Conservation (phyloP, 345 rosid species). For the Jatropha curcas region DNA sequence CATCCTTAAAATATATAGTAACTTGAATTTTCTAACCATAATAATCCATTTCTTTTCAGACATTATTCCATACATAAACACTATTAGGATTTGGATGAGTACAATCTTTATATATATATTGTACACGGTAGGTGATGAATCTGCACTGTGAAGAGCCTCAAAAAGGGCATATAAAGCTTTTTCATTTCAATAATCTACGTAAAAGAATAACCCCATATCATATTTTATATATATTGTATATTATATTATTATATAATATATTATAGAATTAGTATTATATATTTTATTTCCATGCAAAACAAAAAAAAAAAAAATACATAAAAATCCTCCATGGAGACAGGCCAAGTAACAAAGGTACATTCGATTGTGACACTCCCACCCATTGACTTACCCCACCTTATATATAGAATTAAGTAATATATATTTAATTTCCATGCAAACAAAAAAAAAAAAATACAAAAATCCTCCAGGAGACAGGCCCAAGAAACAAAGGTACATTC, state of each 20-base stretch:
- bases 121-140: background rate
- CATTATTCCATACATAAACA: background rate
- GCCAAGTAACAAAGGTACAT: no score
- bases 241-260: no score
- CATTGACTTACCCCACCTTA: no score
- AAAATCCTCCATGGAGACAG: no score
- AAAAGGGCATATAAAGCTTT: background rate
- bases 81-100: background rate
- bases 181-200: conserved; percentile 4
- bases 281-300: no score
- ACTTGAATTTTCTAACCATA: background rate
- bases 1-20: background rate
- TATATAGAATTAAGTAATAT: no score
- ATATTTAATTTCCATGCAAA: conserved; percentile 21
- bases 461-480: conserved; percentile 19
- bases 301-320: no score
- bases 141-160: background rate
- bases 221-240: no score
- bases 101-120: no score
- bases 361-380: no score
- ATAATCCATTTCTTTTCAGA: conserved; percentile 1
- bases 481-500: conserved; percentile 37
- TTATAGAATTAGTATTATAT: no score
- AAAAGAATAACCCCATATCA: background rate
- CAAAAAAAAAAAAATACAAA: background rate